Conservation (phyloP, 192 early-diverging fungal genomes). For the Lunasporangiospora selenospora region DNA sequence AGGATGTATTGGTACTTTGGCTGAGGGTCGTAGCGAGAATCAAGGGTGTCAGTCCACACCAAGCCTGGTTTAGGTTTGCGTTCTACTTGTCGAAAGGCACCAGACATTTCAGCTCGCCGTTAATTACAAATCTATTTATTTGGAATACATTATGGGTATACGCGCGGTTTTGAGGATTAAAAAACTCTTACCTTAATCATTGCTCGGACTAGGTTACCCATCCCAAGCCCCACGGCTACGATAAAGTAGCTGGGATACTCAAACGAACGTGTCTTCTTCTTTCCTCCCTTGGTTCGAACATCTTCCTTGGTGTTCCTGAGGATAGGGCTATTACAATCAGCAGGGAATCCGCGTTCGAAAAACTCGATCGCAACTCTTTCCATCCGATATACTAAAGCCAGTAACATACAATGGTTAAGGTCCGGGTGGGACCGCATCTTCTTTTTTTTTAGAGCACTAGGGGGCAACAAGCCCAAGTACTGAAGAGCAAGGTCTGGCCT, state of each 20-base stretch:
- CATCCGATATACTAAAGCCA: constrained; percentile 14
- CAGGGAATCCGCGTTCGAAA: constrained; percentile 17
- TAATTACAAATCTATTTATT: too few species aligned
- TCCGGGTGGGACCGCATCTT: background rate
- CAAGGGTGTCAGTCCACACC: constrained; percentile 13
- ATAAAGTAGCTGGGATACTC: constrained; percentile 24
- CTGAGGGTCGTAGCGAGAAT: constrained; percentile 8
- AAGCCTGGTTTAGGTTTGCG: constrained; percentile 18
- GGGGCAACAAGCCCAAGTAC: constrained; percentile 4
- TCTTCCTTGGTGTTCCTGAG: constrained; percentile 5
- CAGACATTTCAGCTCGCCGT: too few species aligned
- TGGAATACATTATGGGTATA: too few species aligned
- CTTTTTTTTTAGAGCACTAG: constrained; percentile 18
- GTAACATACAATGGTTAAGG: constrained; percentile 6
- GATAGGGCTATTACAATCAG: constrained; percentile 10
- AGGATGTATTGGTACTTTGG: too few species aligned
- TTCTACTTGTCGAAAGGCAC: background rate
- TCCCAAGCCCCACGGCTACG: constrained; percentile 12
- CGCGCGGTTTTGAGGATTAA: too few species aligned
- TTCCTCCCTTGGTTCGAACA: too few species aligned
- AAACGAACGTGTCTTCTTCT: too few species aligned
- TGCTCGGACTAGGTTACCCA: constrained; percentile 1
- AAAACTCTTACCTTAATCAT: constrained; percentile 10
- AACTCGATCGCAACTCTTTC: constrained; percentile 10
- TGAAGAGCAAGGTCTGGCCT: constrained; percentile 7